Percentiles rank a stretch among this genome's conserved stretches.
phyloP scores from a whole-genome alignment of 1,139 yeast species.

The Magnusiomyces suaveolens region DNA sequence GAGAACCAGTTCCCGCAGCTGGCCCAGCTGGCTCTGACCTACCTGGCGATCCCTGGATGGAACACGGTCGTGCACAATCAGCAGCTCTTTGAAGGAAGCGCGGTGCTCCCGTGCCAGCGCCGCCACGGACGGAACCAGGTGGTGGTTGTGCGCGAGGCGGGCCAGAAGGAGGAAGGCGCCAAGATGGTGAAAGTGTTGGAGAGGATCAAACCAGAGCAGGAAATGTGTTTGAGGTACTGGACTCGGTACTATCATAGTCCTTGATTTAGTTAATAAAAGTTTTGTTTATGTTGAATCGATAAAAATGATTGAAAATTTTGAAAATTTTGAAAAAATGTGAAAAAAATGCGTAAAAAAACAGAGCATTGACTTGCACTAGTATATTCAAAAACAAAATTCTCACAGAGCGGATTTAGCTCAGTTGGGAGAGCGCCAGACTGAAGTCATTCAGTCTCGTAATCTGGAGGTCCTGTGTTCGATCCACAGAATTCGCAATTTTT shows the following conservation, averaged over 20 bases:
- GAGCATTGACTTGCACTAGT: neutral
- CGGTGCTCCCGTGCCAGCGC: slow-evolving; percentile 9
- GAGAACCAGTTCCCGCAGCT: slow-evolving; percentile 13
- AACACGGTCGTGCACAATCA: slow-evolving; percentile 15
- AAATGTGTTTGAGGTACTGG: slow-evolving; percentile 15
- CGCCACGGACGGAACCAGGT: neutral
- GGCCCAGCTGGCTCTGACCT: slow-evolving; percentile 10
- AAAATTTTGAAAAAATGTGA: neutral
- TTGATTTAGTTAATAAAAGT: no score
- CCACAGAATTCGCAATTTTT: slow-evolving; percentile 69
- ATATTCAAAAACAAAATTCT: neutral
- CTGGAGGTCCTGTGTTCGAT: slow-evolving; percentile 90
- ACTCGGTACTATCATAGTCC: slow-evolving; percentile 9
- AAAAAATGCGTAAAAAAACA: neutral
- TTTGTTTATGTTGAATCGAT: no score
- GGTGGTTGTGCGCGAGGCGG: neutral
- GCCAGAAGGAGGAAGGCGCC: slow-evolving; percentile 9
- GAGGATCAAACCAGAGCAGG: slow-evolving; percentile 11
- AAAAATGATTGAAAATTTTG: neutral
- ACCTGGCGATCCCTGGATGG: slow-evolving; percentile 16
- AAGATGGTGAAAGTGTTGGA: neutral
- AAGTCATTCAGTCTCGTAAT: slow-evolving; percentile 12
- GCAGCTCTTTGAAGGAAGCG: slow-evolving; percentile 14
- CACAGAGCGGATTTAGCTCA: slow-evolving; percentile 15
- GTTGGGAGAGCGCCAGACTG: slow-evolving; percentile 17